Evolutionary conservation across 805 yeast species (phyloP), one percentile per base, ranked within the genome.

Genomic region (Sugiyamaella mastotermitis): DNA sequence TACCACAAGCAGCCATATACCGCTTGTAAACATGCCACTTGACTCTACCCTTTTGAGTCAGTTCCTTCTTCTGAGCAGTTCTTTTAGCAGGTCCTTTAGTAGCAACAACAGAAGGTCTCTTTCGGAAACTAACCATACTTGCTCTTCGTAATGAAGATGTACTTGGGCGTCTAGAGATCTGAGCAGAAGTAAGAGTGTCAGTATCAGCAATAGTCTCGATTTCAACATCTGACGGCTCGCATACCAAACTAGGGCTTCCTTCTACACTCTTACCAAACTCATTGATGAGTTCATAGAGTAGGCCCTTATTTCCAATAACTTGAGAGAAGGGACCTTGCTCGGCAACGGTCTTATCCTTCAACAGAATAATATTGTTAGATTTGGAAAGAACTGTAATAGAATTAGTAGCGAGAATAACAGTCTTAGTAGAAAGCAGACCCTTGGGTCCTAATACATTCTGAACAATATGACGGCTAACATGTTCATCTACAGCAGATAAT

Each of bases 401-500:
- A 51, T 86, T 86, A 5, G 96, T 86, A 5, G 94, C 86, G 53
- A 86, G 68, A 27, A 86, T 65, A 52, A 74, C 78, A 48, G 90
- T 77, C 59, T 83, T 84, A 16, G 80, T 51, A 27, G 72, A 72
- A 49, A 86, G 65, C 43, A 86, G 64, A 38, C 95, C 95, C 24
- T 11, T 83, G 77, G 22, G 90, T 82, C 78, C 42, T 83, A 84
- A 54, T 2, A 52, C 81, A 5, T 83, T 78, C 48, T 78, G 80
- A 48, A 83, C 78, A 51, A 92, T 68, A 55, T 86, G 94, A 48
- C 76, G 78, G 9, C 95, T 90, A 46, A 92, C 98, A 58, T 92
- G 98, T 52, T 87, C 97, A 62, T 92, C 98, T 29, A 92, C 98
- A 18, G 98, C 98, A 57, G 94, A 82, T 43, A 92, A 71, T 7